phyloP scores from a whole-genome alignment of 768 basidiomycete species.

The Cyathus striatus region DNA sequence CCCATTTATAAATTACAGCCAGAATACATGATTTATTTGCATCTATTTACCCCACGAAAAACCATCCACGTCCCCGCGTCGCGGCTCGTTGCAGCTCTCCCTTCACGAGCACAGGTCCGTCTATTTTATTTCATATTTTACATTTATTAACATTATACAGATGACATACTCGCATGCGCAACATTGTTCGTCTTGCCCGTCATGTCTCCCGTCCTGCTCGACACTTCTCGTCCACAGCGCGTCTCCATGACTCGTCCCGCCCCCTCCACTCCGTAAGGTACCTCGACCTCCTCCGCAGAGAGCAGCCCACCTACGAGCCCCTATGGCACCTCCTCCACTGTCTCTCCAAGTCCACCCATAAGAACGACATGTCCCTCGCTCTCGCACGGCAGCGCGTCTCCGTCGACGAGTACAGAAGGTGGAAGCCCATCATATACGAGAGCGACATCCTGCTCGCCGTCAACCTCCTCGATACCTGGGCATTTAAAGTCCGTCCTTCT shows the following conservation, averaged over 20 bases:
- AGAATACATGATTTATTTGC: neutral
- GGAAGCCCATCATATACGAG: constrained; percentile 30
- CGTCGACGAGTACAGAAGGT: constrained; percentile 30
- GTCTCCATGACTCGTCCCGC: constrained; percentile 9
- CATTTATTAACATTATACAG: neutral
- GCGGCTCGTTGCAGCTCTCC: too few species aligned
- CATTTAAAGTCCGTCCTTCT: neutral
- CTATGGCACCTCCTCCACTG: constrained; percentile 36
- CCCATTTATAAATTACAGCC: neutral
- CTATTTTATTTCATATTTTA: neutral
- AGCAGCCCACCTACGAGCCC: constrained; percentile 30
- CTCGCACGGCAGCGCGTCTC: constrained; percentile 26
- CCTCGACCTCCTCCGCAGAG: constrained; percentile 25
- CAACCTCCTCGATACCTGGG: constrained; percentile 1
- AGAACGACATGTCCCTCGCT: constrained; percentile 17
- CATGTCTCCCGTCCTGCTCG: constrained; percentile 3
- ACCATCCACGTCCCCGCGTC: too few species aligned
- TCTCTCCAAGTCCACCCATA: constrained; percentile 21
- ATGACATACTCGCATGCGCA: constrained; percentile 18
- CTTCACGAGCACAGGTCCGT: neutral
- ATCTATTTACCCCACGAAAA: neutral
- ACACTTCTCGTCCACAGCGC: constrained; percentile 8
- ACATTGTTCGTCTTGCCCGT: constrained; percentile 9
- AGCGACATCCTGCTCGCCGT: constrained; percentile 27
- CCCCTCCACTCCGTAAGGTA: constrained; percentile 21